Percentiles rank a stretch among this genome's conserved stretches.
These are phyloP conservation scores for Ajuga reptans DNA, from an alignment of 305 asterid genomes.

Conservation along the genomic window DNA sequence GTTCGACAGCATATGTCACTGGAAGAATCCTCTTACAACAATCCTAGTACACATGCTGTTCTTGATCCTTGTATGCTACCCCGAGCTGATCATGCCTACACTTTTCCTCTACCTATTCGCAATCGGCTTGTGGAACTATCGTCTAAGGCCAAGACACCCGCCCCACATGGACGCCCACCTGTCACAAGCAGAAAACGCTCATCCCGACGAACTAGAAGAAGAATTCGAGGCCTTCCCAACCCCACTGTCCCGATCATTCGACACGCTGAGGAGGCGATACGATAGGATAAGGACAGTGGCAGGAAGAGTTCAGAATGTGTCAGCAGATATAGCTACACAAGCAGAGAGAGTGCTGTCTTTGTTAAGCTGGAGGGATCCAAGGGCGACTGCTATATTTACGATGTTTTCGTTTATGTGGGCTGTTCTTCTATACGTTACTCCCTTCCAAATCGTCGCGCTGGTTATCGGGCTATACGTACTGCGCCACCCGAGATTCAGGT, in stretches of 20 bases:
- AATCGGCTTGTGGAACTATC: constrained; percentile 81
- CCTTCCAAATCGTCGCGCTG: constrained; percentile 65
- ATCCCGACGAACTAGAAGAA: constrained; percentile 69
- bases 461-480: constrained; percentile 53
- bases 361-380: constrained; percentile 88
- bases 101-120: constrained; percentile 78
- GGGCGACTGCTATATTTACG: constrained; percentile 76
- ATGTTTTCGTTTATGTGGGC: constrained; percentile 54
- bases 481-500: constrained; percentile 75
- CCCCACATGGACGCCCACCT: constrained; percentile 80
- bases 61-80: constrained; percentile 69
- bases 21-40: constrained; percentile 79
- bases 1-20: constrained; percentile 59
- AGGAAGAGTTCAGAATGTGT: constrained; percentile 67
- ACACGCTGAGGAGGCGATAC: constrained; percentile 51
- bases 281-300: constrained; percentile 64
- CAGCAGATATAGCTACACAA: constrained; percentile 79
- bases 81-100: constrained; percentile 73
- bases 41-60: constrained; percentile 68
- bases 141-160: constrained; percentile 65
- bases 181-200: constrained; percentile 65
- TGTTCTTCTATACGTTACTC: constrained; percentile 63
- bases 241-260: constrained; percentile 36
- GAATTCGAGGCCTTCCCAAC: constrained; percentile 81
- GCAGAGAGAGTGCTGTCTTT: constrained; percentile 71